Evolutionary conservation across 163 green algal genomes (phyloP).

Genomic region (Chlamydomonas reinhardtii): DNA sequence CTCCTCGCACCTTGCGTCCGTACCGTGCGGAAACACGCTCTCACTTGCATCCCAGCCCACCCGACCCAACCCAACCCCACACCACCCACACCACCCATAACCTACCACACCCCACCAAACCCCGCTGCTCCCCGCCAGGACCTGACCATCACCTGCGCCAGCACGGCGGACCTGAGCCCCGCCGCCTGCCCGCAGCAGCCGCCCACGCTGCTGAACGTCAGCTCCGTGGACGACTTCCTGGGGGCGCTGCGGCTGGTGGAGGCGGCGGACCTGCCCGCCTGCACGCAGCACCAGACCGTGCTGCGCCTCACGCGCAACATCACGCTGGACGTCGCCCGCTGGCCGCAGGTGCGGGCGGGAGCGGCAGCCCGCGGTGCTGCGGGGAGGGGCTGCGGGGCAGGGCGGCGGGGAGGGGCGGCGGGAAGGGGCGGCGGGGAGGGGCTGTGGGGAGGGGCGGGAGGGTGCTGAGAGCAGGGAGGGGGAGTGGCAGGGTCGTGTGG

Average conservation of each 20-base stretch:
- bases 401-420: too few species aligned
- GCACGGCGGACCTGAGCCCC: not conserved
- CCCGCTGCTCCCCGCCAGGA: not conserved
- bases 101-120: too few species aligned
- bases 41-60: too few species aligned
- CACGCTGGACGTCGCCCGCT: not conserved
- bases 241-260: not conserved
- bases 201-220: not conserved
- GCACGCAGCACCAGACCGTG: not conserved
- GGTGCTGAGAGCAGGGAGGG: too few species aligned
- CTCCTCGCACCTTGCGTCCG: too few species aligned
- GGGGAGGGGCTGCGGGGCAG: too few species aligned
- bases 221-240: conserved; percentile 9
- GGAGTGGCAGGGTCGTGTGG: too few species aligned
- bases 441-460: too few species aligned
- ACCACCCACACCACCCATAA: not conserved
- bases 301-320: not conserved
- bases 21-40: too few species aligned
- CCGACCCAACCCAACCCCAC: not conserved
- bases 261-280: not conserved
- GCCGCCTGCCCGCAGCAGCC: not conserved
- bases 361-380: too few species aligned
- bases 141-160: not conserved
- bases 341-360: not conserved
- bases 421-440: too few species aligned